Percentiles rank a stretch among this genome's conserved stretches.
These are phyloP conservation scores for Magnolia sinica DNA, from an alignment of 164 flowering plant species.

Conservation along the genomic window DNA sequence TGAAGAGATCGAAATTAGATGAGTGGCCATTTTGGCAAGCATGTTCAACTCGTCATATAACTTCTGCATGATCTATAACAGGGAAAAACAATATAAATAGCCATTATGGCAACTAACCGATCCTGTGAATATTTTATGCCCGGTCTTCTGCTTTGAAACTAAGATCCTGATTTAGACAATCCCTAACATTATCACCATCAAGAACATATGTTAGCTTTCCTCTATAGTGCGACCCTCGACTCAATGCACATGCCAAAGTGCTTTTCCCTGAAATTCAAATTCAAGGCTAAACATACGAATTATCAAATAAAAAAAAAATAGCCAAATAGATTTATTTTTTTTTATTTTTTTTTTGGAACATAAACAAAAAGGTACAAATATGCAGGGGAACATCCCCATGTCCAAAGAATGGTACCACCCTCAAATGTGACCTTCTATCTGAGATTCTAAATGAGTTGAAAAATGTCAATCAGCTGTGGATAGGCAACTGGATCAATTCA, in stretches of 20 bases:
- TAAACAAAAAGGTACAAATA: not conserved
- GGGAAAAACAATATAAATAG: not conserved
- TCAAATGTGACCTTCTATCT: not conserved
- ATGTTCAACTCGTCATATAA: not conserved
- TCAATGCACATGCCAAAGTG: slow-evolving; percentile 83
- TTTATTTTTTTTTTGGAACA: too few species aligned
- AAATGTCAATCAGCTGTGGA: not conserved
- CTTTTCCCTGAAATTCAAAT: slow-evolving; percentile 66
- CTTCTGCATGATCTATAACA: too few species aligned
- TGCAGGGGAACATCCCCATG: not conserved
- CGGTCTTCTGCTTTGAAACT: slow-evolving; percentile 84
- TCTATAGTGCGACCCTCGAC: slow-evolving; percentile 49
- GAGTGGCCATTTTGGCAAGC: not conserved
- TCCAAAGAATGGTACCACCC: not conserved
- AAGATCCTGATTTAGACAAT: slow-evolving; percentile 79
- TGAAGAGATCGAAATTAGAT: too few species aligned
- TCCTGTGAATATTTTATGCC: slow-evolving; percentile 79
- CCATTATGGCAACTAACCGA: slow-evolving; percentile 41
- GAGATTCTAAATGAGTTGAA: not conserved
- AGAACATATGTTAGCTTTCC: slow-evolving; percentile 83
- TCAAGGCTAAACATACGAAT: slow-evolving; percentile 1
- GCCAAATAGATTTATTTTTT: too few species aligned
- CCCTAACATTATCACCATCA: slow-evolving; percentile 95
- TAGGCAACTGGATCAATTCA: too few species aligned
- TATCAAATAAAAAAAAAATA: not conserved